Evolutionary conservation across 306 rosid species (phyloP), one percentile per base, ranked within the genome.

Genomic region (Oemleria cerasiformis): DNA sequence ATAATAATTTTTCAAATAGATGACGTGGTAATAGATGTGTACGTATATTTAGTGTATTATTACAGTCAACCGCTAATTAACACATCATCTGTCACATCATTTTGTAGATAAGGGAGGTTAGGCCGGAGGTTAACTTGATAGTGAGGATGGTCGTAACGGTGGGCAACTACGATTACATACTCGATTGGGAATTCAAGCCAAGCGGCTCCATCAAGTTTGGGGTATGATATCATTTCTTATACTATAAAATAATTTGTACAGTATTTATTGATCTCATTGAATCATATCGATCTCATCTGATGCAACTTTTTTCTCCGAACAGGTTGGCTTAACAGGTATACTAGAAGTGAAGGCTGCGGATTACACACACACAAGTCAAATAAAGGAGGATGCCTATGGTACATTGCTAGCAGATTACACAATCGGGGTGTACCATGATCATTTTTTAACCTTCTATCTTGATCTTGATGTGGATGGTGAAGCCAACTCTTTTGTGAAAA

Each of bases 101-200:
- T 10, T 45, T 81, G 53, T 65, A 87, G 92, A 79, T 84, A 71
- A 80, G 48, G 9, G 92, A 88, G 78, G 88, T 67, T 16, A 79
- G 88, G 63, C 57, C 81, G 30, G 90, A 88, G 60, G 88, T 77
- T 49, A 88, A 77, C 73, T 61, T 88, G 15, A 65, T 88, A 53
- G 88, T 85, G 82, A 83, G 92, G 84, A 71, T 59, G 60, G 85
- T 88, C 4, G 60, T 86, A 7, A 81, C 88, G 0, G 82, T 81
- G 45, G 90, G 84, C 6, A 85, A 88, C 68, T 88, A 85, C 14
- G 92, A 88, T 58, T 83, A 88, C 75, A 56, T 88, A 38, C 76
- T 85, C n/a, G 85, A 85, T 67, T 88, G 92, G 92, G 88, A 88
- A 57, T 83, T 88, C 72, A 85, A 81, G 67, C 88, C 86, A 23